Percentiles rank a stretch among this genome's conserved stretches.
These are phyloP conservation scores for Berkeleyomyces basicola DNA, from an alignment of 2,329 filamentous ascomycete species.

Conservation along the genomic window DNA sequence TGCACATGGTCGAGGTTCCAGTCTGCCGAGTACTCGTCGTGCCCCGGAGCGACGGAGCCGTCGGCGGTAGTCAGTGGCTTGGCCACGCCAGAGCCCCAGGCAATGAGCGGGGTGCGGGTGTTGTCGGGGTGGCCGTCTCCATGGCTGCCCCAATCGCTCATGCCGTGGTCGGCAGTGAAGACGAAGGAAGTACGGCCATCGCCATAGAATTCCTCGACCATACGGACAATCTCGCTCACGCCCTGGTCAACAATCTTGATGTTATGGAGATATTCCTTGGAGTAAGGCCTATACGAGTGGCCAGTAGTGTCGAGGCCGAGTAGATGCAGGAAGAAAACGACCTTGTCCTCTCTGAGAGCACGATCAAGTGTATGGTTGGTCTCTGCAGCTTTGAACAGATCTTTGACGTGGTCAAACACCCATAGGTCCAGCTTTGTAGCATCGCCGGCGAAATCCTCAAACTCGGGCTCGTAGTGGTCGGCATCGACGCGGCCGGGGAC, in stretches of 20 bases:
- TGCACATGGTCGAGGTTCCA: slow-evolving; percentile 70
- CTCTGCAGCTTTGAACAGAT: slow-evolving; percentile 64
- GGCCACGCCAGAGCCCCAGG: slow-evolving; percentile 84
- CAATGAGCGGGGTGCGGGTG: slow-evolving; percentile 80
- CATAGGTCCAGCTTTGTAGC: slow-evolving; percentile 71
- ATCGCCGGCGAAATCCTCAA: slow-evolving; percentile 78
- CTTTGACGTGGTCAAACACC: slow-evolving; percentile 91
- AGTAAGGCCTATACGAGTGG: slow-evolving; percentile 76
- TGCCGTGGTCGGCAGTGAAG: slow-evolving; percentile 95
- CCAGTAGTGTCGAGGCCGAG: slow-evolving; percentile 84
- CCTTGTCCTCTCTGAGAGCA: slow-evolving; percentile 61
- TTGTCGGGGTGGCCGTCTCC: slow-evolving; percentile 96
- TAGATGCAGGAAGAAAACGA: slow-evolving; percentile 90
- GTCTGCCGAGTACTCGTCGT: slow-evolving; percentile 81
- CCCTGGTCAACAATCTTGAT: slow-evolving; percentile 88
- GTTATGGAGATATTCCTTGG: slow-evolving; percentile 86
- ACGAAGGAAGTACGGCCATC: slow-evolving; percentile 82
- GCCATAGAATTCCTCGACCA: slow-evolving; percentile 73
- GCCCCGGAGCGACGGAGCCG: slow-evolving; percentile 48
- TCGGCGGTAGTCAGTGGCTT: slow-evolving; percentile 44
- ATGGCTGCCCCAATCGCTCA: slow-evolving; percentile 99
- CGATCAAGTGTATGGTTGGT: slow-evolving; percentile 59
- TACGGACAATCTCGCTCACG: slow-evolving; percentile 62
- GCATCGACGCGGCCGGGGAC: slow-evolving; percentile 73
- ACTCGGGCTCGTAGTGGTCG: slow-evolving; percentile 67